A percentile compares a stretch with the other conserved stretches of the same genome.
Evolutionary conservation across 345 rosid genomes (phyloP).

Genomic region (Syzygium aqueum): DNA sequence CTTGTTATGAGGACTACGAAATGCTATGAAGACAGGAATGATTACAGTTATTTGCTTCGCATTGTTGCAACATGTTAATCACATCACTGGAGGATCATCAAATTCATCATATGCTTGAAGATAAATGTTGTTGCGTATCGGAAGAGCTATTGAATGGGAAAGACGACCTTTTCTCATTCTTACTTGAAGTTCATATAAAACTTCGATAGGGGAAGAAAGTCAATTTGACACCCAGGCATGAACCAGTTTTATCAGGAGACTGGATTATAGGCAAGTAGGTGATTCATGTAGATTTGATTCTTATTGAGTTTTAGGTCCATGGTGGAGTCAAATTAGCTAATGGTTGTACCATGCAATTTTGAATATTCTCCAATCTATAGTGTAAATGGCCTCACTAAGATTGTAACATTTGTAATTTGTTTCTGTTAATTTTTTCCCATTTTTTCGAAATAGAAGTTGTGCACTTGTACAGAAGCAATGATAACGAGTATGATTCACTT

Average conservation of each 20-base stretch:
- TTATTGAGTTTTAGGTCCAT: not conserved
- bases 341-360: not conserved
- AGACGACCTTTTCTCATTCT: not conserved
- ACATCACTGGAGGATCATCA: not conserved
- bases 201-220: not conserved
- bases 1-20: not conserved
- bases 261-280: not conserved
- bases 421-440: not conserved
- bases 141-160: not conserved
- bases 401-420: not conserved
- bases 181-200: not conserved
- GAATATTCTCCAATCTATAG: not conserved
- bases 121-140: not conserved
- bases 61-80: not conserved
- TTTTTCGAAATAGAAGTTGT: not conserved
- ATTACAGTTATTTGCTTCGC: not conserved
- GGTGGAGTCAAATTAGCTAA: not conserved
- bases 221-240: not conserved
- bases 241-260: not conserved
- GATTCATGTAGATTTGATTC: not conserved
- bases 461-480: not conserved
- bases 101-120: not conserved
- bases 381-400: not conserved
- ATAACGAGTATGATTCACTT: not conserved
- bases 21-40: not conserved